A percentile compares a stretch with the other conserved stretches of the same genome.
These are phyloP conservation scores for Aristolochia fimbriata DNA, from an alignment of 164 flowering plant species.

Conservation along the genomic window DNA sequence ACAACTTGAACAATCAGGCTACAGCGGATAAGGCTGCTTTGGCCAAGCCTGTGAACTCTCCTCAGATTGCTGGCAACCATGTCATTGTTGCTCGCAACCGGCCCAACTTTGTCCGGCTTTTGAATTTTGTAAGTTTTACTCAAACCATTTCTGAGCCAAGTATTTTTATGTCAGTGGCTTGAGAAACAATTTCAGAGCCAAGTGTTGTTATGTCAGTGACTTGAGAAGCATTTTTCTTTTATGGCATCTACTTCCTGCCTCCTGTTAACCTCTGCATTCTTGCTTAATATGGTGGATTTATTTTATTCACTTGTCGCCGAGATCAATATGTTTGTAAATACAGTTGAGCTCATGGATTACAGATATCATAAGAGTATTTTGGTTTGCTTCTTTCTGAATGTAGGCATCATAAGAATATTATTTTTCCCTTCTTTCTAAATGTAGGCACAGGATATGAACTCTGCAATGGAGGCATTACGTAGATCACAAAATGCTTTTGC, in stretches of 20 bases:
- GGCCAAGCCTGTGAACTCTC: conserved; percentile 32
- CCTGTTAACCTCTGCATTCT: too few relatives aligned
- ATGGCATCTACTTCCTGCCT: too few relatives aligned
- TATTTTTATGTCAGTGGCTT: too few relatives aligned
- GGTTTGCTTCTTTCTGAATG: conserved; percentile 11
- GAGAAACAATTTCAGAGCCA: too few relatives aligned
- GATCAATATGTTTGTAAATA: too few relatives aligned
- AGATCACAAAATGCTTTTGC: conserved; percentile 51
- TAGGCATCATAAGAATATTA: conserved; percentile 26
- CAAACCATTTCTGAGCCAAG: too few relatives aligned
- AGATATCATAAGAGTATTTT: too few relatives aligned
- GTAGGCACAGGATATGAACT: conserved; percentile 55
- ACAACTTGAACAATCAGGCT: conserved; percentile 48
- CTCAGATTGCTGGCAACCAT: conserved; percentile 38
- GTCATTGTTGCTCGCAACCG: conserved; percentile 43
- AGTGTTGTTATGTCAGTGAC: too few relatives aligned
- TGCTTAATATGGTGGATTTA: too few relatives aligned
- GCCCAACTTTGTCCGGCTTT: conserved; percentile 42
- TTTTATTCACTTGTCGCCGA: too few relatives aligned
- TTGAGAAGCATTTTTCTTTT: too few relatives aligned
- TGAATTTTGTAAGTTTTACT: conserved; percentile 61
- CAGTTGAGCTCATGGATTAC: too few relatives aligned
- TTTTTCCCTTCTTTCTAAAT: conserved; percentile 8
- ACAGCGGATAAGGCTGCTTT: conserved; percentile 30
- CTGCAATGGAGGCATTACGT: conserved; percentile 74